Conservation (phyloP, 331 rosid genomes). For the Phaseolus coccineus region DNA sequence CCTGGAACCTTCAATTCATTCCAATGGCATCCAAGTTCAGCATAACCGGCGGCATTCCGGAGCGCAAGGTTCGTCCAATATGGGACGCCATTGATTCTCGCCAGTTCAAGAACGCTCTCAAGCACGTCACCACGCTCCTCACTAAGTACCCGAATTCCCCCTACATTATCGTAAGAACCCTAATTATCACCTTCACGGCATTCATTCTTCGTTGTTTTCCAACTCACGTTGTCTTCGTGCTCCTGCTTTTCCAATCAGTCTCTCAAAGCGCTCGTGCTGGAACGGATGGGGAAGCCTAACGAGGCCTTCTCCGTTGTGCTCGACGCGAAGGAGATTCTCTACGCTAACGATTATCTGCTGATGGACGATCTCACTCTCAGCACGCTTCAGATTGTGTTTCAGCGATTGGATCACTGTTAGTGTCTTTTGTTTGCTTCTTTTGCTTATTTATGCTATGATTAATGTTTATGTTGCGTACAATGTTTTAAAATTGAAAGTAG, state of each 20-base stretch:
- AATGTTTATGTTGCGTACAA: conserved; percentile 23
- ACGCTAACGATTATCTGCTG: conserved; percentile 64
- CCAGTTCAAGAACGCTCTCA: conserved; percentile 89
- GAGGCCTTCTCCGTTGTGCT: conserved; percentile 81
- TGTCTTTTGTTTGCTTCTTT: background rate
- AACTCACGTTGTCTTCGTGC: background rate
- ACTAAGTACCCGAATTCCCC: conserved; percentile 83
- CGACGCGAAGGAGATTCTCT: conserved; percentile 71
- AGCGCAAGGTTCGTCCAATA: conserved; percentile 92
- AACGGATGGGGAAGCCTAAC: conserved; percentile 88
- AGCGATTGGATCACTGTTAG: conserved; percentile 87
- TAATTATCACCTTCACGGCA: background rate
- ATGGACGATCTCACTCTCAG: conserved; percentile 98
- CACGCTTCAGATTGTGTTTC: conserved; percentile 90
- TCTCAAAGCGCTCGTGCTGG: conserved; percentile 88
- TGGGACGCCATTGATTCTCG: conserved; percentile 99
- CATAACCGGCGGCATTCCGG: conserved; percentile 93
- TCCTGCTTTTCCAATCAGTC: conserved; percentile 52
- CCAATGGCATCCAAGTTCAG: conserved; percentile 89
- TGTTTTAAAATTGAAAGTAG: background rate
- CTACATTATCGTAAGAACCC: conserved; percentile 69
- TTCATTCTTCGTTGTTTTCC: background rate
- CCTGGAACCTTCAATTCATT: background rate
- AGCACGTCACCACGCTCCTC: conserved; percentile 72
- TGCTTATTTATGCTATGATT: background rate